A percentile compares a stretch with the other conserved stretches of the same genome.
Evolutionary conservation across 768 basidiomycete genomes (phyloP).

Genomic region (Tricholoma saponaceum): DNA sequence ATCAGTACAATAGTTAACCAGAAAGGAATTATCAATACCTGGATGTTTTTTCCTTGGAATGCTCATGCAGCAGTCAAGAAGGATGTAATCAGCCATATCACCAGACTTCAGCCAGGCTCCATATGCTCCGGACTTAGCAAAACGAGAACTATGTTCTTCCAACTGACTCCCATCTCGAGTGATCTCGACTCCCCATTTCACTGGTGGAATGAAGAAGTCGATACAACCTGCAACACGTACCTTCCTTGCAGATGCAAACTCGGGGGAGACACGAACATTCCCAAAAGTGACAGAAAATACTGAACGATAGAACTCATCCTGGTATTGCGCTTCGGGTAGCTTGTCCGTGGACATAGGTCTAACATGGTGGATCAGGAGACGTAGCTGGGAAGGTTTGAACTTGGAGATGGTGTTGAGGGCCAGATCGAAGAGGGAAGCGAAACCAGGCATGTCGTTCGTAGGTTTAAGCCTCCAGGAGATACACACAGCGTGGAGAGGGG

Average conservation of each 20-base stretch:
- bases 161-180: slow-evolving; percentile 3
- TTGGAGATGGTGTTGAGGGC: background rate
- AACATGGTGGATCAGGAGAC: slow-evolving; percentile 1
- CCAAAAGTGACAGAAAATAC: slow-evolving; percentile 3
- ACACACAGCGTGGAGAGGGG: background rate
- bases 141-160: background rate
- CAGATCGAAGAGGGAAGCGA: background rate
- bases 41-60: background rate
- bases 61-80: background rate
- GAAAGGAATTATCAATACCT: background rate
- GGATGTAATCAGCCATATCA: background rate
- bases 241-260: slow-evolving; percentile 2
- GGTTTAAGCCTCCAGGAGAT: background rate
- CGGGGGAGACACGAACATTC: slow-evolving; percentile 3
- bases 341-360: background rate
- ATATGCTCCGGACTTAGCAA: too few relatives aligned
- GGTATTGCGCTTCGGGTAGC: slow-evolving; percentile 10
- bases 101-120: background rate
- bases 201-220: slow-evolving; percentile 5
- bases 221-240: background rate
- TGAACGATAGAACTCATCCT: slow-evolving; percentile 10
- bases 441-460: background rate
- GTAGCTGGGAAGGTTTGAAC: slow-evolving; percentile 5
- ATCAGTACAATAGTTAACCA: background rate
- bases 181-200: slow-evolving; percentile 7